These are phyloP conservation scores for Climacium dendroides DNA, from an alignment of 225 moss, liverwort and hornwort genomes.

Conservation along the genomic window DNA sequence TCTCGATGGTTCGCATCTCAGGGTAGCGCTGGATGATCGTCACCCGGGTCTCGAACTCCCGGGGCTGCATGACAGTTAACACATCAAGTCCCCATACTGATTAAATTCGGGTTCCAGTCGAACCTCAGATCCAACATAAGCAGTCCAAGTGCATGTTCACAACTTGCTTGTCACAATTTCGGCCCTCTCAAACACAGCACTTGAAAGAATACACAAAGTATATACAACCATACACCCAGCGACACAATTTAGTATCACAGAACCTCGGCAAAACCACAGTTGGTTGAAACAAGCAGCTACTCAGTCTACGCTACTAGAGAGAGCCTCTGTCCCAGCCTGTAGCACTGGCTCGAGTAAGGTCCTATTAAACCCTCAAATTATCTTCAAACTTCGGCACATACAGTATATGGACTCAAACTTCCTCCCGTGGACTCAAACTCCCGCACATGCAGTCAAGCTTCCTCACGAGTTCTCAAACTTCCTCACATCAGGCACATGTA, in stretches of 20 bases:
- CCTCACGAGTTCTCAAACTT: background rate
- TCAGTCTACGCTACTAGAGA: background rate
- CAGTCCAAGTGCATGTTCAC: background rate
- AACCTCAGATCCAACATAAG: background rate
- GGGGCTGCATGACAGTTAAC: slow-evolving; percentile 8
- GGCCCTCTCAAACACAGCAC: background rate
- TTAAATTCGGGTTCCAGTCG: too few relatives aligned
- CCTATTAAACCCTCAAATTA: background rate
- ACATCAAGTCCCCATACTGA: background rate
- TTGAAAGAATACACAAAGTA: background rate
- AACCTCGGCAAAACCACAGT: background rate
- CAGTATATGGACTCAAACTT: background rate
- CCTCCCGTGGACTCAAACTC: background rate
- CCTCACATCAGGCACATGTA: background rate
- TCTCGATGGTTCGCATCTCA: slow-evolving; percentile 42
- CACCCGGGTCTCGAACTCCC: slow-evolving; percentile 47
- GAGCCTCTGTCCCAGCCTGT: background rate
- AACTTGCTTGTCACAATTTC: background rate
- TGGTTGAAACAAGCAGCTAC: background rate
- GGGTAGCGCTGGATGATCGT: slow-evolving; percentile 47
- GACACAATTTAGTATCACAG: too few relatives aligned
- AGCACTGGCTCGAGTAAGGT: background rate
- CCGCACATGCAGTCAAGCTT: background rate
- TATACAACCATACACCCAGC: background rate
- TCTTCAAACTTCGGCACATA: background rate